Conservation (phyloP, 495 filamentous ascomycete genomes). For the Penicillium herquei region DNA sequence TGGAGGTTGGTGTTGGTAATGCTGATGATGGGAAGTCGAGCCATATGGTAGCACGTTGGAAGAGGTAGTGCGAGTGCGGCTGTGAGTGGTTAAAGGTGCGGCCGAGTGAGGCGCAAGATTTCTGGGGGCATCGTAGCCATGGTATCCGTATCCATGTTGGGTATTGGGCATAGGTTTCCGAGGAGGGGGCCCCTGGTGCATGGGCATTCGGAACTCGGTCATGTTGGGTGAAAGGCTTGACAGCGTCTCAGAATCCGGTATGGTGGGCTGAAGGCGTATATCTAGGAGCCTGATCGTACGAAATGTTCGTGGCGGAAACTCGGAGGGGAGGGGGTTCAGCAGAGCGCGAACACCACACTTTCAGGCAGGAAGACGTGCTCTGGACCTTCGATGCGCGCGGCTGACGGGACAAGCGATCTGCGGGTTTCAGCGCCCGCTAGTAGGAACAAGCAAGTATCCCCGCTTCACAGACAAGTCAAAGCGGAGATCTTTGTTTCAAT, state of each 20-base stretch:
- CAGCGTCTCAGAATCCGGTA: slow-evolving; percentile 2
- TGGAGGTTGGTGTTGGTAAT: slow-evolving; percentile 21
- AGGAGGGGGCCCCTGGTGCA: slow-evolving; percentile 35
- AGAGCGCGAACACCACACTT: slow-evolving; percentile 3
- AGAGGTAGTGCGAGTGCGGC: slow-evolving; percentile 59
- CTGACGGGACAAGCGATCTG: slow-evolving; percentile 22
- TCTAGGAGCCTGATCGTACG: slow-evolving; percentile 6
- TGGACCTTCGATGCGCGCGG: slow-evolving; percentile 23
- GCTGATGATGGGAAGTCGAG: slow-evolving; percentile 21
- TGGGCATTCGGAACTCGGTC: slow-evolving; percentile 45
- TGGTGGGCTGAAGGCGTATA: neutral
- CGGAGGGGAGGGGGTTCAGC: neutral
- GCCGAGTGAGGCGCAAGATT: slow-evolving; percentile 32
- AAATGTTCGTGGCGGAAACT: neutral
- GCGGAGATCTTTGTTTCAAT: slow-evolving; percentile 5
- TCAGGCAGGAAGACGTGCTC: slow-evolving; percentile 7
- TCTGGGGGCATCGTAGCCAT: slow-evolving; percentile 32
- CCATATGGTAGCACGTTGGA: slow-evolving; percentile 55
- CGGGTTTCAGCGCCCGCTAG: slow-evolving; percentile 21
- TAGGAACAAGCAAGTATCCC: slow-evolving; percentile 9
- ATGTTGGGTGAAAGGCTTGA: slow-evolving; percentile 34
- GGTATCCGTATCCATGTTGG: slow-evolving; percentile 32
- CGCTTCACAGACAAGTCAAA: slow-evolving; percentile 4
- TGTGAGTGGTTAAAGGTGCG: slow-evolving; percentile 38
- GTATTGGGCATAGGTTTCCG: slow-evolving; percentile 34